Evolutionary conservation across 2,329 filamentous ascomycete genomes (phyloP).

Genomic region (Aspergillus neoniger): DNA sequence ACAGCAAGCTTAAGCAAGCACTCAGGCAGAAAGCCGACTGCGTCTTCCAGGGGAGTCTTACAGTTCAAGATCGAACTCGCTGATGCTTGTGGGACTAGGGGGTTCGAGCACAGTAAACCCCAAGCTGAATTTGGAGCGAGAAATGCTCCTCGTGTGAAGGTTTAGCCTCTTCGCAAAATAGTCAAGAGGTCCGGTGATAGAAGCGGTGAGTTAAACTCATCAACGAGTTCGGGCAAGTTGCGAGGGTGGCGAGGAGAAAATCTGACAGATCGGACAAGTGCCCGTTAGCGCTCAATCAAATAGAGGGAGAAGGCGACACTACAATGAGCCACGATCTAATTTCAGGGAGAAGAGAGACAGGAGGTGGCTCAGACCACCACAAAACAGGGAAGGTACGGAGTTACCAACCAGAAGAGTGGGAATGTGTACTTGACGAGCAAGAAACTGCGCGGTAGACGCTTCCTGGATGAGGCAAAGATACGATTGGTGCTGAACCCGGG

Average conservation of each 20-base stretch:
- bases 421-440: neutral
- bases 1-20: slow-evolving; percentile 19
- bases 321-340: neutral
- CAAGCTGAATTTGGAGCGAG: neutral
- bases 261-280: neutral
- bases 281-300: neutral
- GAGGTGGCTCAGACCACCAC: slow-evolving; percentile 10
- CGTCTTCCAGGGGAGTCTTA: slow-evolving; percentile 21
- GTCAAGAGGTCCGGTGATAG: neutral
- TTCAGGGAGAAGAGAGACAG: neutral
- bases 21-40: slow-evolving; percentile 12
- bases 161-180: neutral
- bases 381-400: neutral
- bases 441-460: neutral
- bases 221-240: neutral
- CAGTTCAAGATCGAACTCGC: slow-evolving; percentile 18
- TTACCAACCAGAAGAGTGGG: neutral
- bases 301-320: neutral
- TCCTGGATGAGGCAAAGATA: neutral
- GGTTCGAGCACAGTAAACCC: neutral
- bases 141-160: neutral
- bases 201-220: slow-evolving; percentile 7
- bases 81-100: neutral
- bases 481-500: slow-evolving; percentile 1
- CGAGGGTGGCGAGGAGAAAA: neutral